These are phyloP conservation scores for Phytopythium aichiense DNA, from an alignment of 352 stramenopile genomes.

Conservation along the genomic window DNA sequence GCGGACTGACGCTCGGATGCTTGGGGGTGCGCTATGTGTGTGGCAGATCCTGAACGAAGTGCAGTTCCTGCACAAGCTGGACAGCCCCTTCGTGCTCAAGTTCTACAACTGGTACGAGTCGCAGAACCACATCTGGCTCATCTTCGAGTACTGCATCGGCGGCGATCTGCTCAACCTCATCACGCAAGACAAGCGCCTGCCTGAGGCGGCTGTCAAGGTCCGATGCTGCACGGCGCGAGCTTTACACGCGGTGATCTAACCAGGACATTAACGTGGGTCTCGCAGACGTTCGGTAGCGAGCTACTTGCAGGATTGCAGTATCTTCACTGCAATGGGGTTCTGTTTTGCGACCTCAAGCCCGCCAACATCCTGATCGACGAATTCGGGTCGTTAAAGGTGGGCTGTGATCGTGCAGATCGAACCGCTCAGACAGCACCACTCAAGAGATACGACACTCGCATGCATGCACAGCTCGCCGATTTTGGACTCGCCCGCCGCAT, in stretches of 20 bases:
- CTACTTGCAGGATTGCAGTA: conserved; percentile 84
- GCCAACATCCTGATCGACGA: conserved; percentile 92
- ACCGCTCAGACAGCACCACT: neutral
- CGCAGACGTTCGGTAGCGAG: conserved; percentile 65
- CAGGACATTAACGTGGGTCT: neutral
- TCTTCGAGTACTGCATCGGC: conserved; percentile 93
- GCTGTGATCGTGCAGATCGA: neutral
- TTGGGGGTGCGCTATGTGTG: neutral
- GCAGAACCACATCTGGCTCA: conserved; percentile 94
- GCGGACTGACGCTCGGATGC: neutral
- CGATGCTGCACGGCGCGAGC: neutral
- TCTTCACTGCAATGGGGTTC: conserved; percentile 81
- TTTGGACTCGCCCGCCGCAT: conserved; percentile 88
- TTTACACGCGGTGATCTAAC: neutral
- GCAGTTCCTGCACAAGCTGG: conserved; percentile 84
- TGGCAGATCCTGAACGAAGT: conserved; percentile 82
- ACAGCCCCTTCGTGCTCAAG: conserved; percentile 84
- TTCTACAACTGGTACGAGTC: conserved; percentile 97
- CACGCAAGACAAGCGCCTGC: conserved; percentile 83
- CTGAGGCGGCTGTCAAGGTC: conserved; percentile 72
- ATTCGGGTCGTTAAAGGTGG: conserved; percentile 86
- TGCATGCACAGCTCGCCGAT: conserved; percentile 62
- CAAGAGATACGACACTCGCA: neutral
- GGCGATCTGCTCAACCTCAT: conserved; percentile 89
- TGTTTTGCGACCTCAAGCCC: conserved; percentile 91